Base-by-base conservation (phyloP, 306 rosid genomes). In the Cucumis sativus region DNA sequence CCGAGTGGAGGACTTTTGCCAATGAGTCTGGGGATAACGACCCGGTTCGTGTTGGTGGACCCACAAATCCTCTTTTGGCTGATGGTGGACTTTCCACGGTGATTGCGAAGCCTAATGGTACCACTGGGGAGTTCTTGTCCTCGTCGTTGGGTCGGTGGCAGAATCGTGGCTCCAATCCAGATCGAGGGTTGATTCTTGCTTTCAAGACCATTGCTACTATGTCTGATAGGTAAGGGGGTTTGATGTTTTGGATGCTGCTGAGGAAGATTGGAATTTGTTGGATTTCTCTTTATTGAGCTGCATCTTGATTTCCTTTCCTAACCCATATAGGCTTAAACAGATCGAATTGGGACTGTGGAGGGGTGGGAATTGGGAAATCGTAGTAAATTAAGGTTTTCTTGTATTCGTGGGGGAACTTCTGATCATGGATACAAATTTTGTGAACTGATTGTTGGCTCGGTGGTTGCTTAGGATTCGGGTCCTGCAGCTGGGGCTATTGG, bases 1-100 rank as follows among this genome's bases (percentile, higher is more conserved):
- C 97, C 1, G 98, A 95, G 90, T 95, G 98, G 98, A 65, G 98
- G 57, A 88, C 84, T 33, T 95, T 95, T 80, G 97, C 97, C 5
- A 92, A 95, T 80, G 98, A 92, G 86, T 89, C 98, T 12, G 97
- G 97, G 5, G 97, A 95, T 33, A 95, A 95, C 79, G 97, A 95
- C 80, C 98, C 98, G 0, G 97, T 88, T 9, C 97, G 97, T 83
- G 98, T 95, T 5, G 98, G 98, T 0, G 97, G 98, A 0, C 98
- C 97, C 6, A 80, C 89, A 28, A 95, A 95, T 75, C 98, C 97
- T 0, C 97, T 95, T 5, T 81, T 95, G 20, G 84, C 91, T 35
- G 97, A 89, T 69, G 96, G 97, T 5, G 98, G 97, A 1, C 84
- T 95, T n/a, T 90, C 97, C 43, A 95, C 97, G 51, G 97, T 92